These are phyloP conservation scores for Cladorrhinum sp. DNA, from an alignment of 2,329 filamentous ascomycete species.

Conservation along the genomic window DNA sequence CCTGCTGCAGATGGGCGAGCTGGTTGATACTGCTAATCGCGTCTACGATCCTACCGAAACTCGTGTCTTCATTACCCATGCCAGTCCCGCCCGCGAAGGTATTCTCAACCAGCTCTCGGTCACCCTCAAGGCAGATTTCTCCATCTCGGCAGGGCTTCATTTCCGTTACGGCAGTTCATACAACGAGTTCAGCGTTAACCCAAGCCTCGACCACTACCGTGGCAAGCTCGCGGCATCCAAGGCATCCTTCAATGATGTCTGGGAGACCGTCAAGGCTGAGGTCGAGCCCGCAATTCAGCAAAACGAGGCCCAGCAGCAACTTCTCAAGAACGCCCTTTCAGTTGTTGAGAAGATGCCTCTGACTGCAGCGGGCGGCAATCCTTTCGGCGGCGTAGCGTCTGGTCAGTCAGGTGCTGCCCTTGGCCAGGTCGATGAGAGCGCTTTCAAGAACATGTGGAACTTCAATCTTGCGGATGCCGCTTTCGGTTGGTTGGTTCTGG, in stretches of 20 bases:
- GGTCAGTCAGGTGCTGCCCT: conserved; percentile 60
- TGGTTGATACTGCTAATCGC: conserved; percentile 95
- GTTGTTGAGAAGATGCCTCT: conserved; percentile 98
- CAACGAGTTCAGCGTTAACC: conserved; percentile 99
- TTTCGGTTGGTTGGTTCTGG: conserved; percentile 91
- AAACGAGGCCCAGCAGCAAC: conserved; percentile 89
- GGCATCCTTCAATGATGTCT: conserved; percentile 98
- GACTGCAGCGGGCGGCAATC: conserved; percentile 91
- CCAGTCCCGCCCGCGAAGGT: conserved; percentile 92
- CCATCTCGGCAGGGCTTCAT: conserved; percentile 92
- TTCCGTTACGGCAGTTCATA: conserved; percentile 99
- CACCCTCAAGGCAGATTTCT: conserved; percentile 96
- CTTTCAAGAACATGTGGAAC: conserved; percentile 99
- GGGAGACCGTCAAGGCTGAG: conserved; percentile 96
- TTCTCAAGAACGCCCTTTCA: conserved; percentile 85
- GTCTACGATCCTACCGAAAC: conserved; percentile 99
- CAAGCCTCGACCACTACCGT: conserved; percentile 94
- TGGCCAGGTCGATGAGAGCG: conserved; percentile 94
- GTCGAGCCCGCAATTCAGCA: conserved; percentile 91
- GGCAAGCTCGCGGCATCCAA: conserved; percentile 97
- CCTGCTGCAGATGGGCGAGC: conserved; percentile 92
- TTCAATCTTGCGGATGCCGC: conserved; percentile 97
- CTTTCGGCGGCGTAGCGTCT: conserved; percentile 82
- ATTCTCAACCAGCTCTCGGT: conserved; percentile 97
- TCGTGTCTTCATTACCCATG: conserved; percentile 92